Percentiles rank a stretch among this genome's conserved stretches.
These are phyloP conservation scores for Paramyrothecium roridum DNA, from an alignment of 2,329 filamentous ascomycete species.

Conservation along the genomic window DNA sequence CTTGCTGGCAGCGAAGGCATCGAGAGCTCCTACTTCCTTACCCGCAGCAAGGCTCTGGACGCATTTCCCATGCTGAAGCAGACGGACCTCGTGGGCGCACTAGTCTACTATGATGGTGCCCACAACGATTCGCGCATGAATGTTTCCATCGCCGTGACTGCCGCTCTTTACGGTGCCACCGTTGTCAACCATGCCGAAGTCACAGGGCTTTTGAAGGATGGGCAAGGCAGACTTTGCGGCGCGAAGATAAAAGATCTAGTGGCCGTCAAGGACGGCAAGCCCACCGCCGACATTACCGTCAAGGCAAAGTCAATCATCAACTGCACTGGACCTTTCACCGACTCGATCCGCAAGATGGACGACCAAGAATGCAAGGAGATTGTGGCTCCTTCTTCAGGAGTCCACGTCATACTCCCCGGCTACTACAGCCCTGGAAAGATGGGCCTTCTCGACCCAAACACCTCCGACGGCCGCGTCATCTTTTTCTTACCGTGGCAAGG, in stretches of 20 bases:
- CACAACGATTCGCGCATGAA: conserved; percentile 95
- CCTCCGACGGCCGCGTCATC: conserved; percentile 83
- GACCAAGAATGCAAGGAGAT: conserved; percentile 70
- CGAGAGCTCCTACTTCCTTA: conserved; percentile 85
- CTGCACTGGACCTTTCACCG: conserved; percentile 84
- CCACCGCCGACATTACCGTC: conserved; percentile 62
- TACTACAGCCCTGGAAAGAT: conserved; percentile 84
- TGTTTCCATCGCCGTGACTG: conserved; percentile 82
- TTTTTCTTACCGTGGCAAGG: conserved; percentile 95
- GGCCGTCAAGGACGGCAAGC: conserved; percentile 58
- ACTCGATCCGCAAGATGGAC: conserved; percentile 83
- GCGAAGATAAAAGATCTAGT: conserved; percentile 71
- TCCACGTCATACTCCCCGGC: conserved; percentile 82
- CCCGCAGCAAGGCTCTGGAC: conserved; percentile 80
- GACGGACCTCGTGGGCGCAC: conserved; percentile 72
- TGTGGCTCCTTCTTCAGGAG: conserved; percentile 79
- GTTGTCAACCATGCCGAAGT: conserved; percentile 84
- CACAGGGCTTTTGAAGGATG: conserved; percentile 71
- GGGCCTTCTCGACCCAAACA: conserved; percentile 76
- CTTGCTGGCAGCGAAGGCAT: conserved; percentile 84
- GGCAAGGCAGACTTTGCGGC: conserved; percentile 68
- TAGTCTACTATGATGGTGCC: conserved; percentile 89
- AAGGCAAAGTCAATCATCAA: conserved; percentile 82
- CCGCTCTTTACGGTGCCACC: conserved; percentile 80
- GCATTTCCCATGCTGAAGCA: conserved; percentile 87